Conservation (phyloP, 805 yeast species). For the Zygoascus ofunaensis region DNA sequence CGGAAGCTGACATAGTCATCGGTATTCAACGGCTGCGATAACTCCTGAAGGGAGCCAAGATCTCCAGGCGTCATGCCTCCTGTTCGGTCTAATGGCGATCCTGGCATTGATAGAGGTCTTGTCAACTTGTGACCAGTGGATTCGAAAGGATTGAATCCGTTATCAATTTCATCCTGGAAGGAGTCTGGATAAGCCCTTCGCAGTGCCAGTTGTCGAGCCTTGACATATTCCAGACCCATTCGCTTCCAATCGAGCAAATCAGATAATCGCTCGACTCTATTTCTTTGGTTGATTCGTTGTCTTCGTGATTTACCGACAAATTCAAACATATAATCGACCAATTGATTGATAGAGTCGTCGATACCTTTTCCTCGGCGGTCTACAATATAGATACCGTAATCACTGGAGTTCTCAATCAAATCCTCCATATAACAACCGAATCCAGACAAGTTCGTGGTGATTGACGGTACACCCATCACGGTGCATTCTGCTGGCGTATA, state of each 20-base stretch:
- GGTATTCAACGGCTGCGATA: constrained; percentile 55
- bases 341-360: constrained; percentile 87
- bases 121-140: constrained; percentile 47
- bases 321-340: constrained; percentile 81
- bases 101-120: constrained; percentile 93
- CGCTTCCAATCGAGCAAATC: constrained; percentile 95
- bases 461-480: constrained; percentile 98
- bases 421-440: constrained; percentile 99
- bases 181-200: constrained; percentile 90
- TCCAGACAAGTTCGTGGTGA: constrained; percentile 91
- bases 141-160: constrained; percentile 25
- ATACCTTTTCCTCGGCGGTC: constrained; percentile 88
- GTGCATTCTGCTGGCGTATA: constrained; percentile 99
- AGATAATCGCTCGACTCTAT: constrained; percentile 87
- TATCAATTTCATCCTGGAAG: constrained; percentile 36
- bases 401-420: constrained; percentile 83
- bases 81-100: constrained; percentile 73
- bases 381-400: constrained; percentile 94
- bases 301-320: constrained; percentile 85
- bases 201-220: constrained; percentile 86
- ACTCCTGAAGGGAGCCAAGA: constrained; percentile 91
- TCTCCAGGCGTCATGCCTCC: constrained; percentile 96
- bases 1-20: constrained; percentile 59
- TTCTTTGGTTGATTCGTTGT: constrained; percentile 95
- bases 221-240: constrained; percentile 93